Conservation (phyloP, 2,329 filamentous ascomycete genomes). For the Metarhizium anisopliae region DNA sequence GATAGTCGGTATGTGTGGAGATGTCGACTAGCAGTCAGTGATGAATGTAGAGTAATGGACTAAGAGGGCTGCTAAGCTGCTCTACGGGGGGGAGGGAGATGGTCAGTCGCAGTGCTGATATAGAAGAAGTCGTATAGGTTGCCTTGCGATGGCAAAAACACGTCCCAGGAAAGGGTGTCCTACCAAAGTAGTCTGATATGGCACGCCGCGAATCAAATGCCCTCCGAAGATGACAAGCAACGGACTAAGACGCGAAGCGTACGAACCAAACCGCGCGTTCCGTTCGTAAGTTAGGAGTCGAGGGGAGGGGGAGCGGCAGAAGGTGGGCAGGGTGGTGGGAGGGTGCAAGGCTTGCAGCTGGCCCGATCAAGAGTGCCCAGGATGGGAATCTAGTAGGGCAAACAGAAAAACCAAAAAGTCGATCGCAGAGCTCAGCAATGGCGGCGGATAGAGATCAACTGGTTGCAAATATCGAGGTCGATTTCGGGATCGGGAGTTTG, state of each 20-base stretch:
- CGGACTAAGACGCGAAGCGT: slow-evolving; percentile 5
- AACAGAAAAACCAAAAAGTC: slow-evolving; percentile 9
- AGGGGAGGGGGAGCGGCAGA: neutral
- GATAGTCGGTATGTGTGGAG: slow-evolving; percentile 1
- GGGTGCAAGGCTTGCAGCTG: slow-evolving; percentile 7
- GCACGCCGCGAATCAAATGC: slow-evolving; percentile 7
- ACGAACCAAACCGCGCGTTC: slow-evolving; percentile 20
- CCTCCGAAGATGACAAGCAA: slow-evolving; percentile 6
- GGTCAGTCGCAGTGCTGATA: slow-evolving; percentile 12
- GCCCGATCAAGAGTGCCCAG: slow-evolving; percentile 6
- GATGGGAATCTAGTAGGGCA: slow-evolving; percentile 14
- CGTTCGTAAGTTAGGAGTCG: slow-evolving; percentile 15
- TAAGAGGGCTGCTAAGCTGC: neutral
- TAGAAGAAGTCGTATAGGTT: neutral
- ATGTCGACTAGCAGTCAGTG: neutral
- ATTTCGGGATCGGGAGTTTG: slow-evolving; percentile 1
- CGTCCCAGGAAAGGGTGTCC: slow-evolving; percentile 1
- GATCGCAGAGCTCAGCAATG: neutral
- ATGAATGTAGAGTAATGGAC: neutral
- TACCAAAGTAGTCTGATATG: slow-evolving; percentile 8
- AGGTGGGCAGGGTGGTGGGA: slow-evolving; percentile 6
- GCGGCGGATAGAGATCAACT: neutral
- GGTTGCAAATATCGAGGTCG: slow-evolving; percentile 15
- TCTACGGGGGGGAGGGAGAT: slow-evolving; percentile 1
- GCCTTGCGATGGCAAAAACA: neutral